Evolutionary conservation across 2,329 filamentous ascomycete species (phyloP).

Genomic region (Nigrospora osmanthi): DNA sequence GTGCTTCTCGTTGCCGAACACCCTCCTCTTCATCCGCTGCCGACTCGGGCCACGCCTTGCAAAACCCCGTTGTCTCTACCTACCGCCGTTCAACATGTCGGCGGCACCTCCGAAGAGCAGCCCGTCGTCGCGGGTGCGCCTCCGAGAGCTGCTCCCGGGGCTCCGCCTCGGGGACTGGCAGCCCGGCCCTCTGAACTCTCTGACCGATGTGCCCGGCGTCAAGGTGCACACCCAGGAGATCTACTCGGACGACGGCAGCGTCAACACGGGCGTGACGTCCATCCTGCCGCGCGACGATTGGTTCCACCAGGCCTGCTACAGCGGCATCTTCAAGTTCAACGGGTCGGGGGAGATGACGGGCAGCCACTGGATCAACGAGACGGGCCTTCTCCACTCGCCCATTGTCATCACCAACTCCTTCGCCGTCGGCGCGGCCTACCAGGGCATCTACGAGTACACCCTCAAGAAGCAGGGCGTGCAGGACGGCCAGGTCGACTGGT

Average conservation of each 20-base stretch:
- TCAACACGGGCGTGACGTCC: conserved; percentile 43
- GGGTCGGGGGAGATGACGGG: conserved; percentile 57
- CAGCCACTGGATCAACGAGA: conserved; percentile 53
- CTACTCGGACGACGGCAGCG: conserved; percentile 19
- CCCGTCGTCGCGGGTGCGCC: conserved; percentile 17
- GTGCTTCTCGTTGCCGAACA: too few relatives aligned
- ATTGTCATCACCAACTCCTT: conserved; percentile 54
- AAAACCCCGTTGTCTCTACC: too few relatives aligned
- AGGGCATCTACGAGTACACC: conserved; percentile 50
- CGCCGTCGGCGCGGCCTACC: conserved; percentile 48
- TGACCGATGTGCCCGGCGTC: conserved; percentile 43
- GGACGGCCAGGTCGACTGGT: conserved; percentile 39
- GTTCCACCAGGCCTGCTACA: conserved; percentile 35
- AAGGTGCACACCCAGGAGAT: conserved; percentile 37
- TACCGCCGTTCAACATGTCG: neutral
- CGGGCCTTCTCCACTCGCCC: conserved; percentile 49
- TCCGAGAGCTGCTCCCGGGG: conserved; percentile 36
- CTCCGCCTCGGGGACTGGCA: conserved; percentile 34
- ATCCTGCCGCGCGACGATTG: conserved; percentile 38
- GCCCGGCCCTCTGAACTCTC: conserved; percentile 37
- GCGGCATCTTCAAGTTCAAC: conserved; percentile 54
- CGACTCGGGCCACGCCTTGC: too few relatives aligned
- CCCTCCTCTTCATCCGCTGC: too few relatives aligned
- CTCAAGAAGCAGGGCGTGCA: conserved; percentile 34
- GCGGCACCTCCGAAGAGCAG: neutral